Evolutionary conservation across 176 grass and related monocot genomes (phyloP).

Genomic region (Oryza meridionalis): DNA sequence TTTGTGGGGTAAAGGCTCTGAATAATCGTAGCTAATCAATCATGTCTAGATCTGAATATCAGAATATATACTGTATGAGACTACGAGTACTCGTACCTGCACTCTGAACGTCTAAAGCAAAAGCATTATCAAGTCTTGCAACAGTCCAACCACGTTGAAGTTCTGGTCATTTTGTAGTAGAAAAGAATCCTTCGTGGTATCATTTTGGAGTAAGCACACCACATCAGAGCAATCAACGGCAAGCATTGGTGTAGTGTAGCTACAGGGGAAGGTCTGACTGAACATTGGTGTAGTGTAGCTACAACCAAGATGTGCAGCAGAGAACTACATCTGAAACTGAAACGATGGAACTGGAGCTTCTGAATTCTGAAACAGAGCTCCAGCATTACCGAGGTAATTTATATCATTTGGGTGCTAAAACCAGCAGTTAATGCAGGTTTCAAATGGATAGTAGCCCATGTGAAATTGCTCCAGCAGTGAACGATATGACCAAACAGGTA

Average conservation of each 20-base stretch:
- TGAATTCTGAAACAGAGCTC: not conserved
- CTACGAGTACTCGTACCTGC: slow-evolving; percentile 25
- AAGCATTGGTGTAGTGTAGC: not conserved
- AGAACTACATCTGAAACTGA: not conserved
- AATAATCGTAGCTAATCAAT: slow-evolving; percentile 44
- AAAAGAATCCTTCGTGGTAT: not conserved
- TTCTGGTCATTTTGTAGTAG: slow-evolving; percentile 3
- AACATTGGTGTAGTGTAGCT: not conserved
- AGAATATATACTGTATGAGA: slow-evolving; percentile 31
- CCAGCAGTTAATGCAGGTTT: no score
- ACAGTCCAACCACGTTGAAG: not conserved
- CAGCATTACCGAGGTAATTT: no score
- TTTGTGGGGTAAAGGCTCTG: slow-evolving; percentile 39
- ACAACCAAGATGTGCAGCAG: not conserved
- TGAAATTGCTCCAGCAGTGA: no score
- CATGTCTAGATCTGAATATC: slow-evolving; percentile 26
- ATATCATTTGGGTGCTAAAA: no score
- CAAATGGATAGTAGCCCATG: no score
- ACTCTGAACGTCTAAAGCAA: not conserved
- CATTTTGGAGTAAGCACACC: not conserved
- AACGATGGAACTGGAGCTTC: not conserved
- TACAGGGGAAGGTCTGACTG: not conserved
- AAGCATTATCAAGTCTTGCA: slow-evolving; percentile 11
- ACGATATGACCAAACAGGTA: no score
- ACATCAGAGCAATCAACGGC: not conserved